Base-by-base conservation (phyloP, 2,329 filamentous ascomycete genomes). In the Capronia americana region DNA sequence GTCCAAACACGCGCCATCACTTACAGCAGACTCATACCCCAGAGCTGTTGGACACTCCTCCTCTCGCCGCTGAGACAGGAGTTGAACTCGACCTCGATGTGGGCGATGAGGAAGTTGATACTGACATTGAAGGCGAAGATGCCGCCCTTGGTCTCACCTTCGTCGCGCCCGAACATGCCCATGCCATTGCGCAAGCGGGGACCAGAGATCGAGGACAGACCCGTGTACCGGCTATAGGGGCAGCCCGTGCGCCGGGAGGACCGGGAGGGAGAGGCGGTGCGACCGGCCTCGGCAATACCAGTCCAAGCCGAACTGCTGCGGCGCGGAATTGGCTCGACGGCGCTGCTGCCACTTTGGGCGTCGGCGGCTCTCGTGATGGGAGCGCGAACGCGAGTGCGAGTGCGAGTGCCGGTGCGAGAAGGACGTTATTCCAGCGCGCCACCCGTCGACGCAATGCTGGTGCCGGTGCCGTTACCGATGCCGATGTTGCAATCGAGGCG, bases 261-360 rank as follows among this genome's bases (percentile, higher is more conserved):
- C 38, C 8, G 17, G 38, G 17, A 44, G 38, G 38, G 5, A 44
- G 38, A 44, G 38, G 38, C 17, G 38, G 38, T 8, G 38, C 38
- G 38, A n/a, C 38, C 17, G 38, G 38, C 17, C 17, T 17, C 38
- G 38, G 38, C 32, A 61, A 53, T 48, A 38, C 32, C 14, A 65
- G 58, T 51, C 59, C 68, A 8, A 50, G 62, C 8, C 68, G 65
- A 24, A 53, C 67, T 5, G 57, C 55, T 11, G 61, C 60, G 7
- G 63, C 68, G n/a, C 55, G 65, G 8, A 58, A 54, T 20, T 68
- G 68, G 68, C 68, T 70, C 54, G 68, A 70, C 34, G 68, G 68
- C 17, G 65, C 68, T 20, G 68, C 68, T 7, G 65, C 68, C 4
- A 64, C 64, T 12, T 56, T 66, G 1, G 67, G 67, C 57, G 53